phyloP scores from a whole-genome alignment of 768 basidiomycete genomes.

The Phaffia tasmanica region DNA sequence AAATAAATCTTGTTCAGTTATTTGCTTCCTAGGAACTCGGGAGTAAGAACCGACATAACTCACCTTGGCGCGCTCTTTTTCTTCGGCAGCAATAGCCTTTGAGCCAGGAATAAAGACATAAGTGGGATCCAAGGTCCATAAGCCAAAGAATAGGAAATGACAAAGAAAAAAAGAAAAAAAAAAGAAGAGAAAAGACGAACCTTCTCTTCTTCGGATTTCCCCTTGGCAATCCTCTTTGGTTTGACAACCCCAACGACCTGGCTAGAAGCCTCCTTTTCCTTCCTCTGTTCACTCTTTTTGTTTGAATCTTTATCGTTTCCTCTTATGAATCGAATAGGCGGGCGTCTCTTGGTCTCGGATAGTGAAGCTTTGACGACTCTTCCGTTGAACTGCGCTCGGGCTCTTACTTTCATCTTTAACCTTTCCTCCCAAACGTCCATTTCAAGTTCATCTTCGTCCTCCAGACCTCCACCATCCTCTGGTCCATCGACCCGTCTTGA shows the following conservation, averaged over 20 bases:
- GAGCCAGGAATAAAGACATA: neutral
- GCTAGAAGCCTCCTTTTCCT: neutral
- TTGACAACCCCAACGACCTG: neutral
- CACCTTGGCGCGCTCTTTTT: conserved; percentile 2
- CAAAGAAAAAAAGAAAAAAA: no score
- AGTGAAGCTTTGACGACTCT: neutral
- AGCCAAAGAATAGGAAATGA: neutral
- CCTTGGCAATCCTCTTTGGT: neutral
- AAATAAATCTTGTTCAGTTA: neutral
- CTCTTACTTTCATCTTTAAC: neutral
- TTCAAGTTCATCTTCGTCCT: conserved; percentile 7
- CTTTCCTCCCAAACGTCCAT: conserved; percentile 19
- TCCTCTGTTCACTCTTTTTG: neutral
- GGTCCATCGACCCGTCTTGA: no score
- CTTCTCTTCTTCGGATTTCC: conserved; percentile 15
- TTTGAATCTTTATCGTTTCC: neutral
- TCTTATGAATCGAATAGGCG: neutral
- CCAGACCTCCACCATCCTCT: no score
- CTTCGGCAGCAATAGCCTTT: conserved; percentile 1
- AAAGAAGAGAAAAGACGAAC: neutral
- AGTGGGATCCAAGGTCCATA: neutral
- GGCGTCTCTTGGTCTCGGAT: conserved; percentile 4
- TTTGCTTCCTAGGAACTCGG: neutral
- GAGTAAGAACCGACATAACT: neutral
- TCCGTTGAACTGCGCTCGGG: neutral